A percentile compares a stretch with the other conserved stretches of the same genome.
Evolutionary conservation across 1,284 basidiomycete species (phyloP).

Genomic region (Cryptococcus sp.): DNA sequence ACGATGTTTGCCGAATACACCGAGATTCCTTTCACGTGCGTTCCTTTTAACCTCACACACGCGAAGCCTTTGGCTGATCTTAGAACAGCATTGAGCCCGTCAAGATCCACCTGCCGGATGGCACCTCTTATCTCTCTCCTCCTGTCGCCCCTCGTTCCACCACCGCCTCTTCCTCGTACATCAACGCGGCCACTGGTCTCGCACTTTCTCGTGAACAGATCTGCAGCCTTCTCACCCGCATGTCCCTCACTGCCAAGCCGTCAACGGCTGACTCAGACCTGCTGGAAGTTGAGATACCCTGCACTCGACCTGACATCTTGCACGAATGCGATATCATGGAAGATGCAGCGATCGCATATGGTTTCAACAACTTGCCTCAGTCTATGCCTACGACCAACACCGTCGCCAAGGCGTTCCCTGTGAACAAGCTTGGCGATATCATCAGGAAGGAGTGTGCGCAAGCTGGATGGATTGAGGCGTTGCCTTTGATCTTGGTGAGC

Average conservation of each 20-base stretch:
- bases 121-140: conserved; percentile 74
- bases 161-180: conserved; percentile 80
- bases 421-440: conserved; percentile 89
- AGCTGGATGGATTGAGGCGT: conserved; percentile 92
- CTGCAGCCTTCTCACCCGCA: conserved; percentile 45
- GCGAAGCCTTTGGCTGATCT: not conserved
- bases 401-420: conserved; percentile 85
- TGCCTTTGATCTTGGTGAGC: conserved; percentile 86
- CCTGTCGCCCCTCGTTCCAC: conserved; percentile 73
- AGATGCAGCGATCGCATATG: conserved; percentile 95
- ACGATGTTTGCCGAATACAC: conserved; percentile 99
- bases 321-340: conserved; percentile 99
- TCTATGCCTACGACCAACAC: conserved; percentile 94
- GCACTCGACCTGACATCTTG: conserved; percentile 92
- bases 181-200: conserved; percentile 94
- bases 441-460: conserved; percentile 88
- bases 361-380: conserved; percentile 93
- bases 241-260: conserved; percentile 56
- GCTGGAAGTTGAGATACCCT: conserved; percentile 71
- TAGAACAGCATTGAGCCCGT: conserved; percentile 82
- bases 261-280: conserved; percentile 61
- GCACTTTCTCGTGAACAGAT: conserved; percentile 56
- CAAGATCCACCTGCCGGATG: conserved; percentile 75
- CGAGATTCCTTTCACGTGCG: conserved; percentile 83
- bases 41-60: conserved; percentile 9